A percentile compares a stretch with the other conserved stretches of the same genome.
Conservation (phyloP, 2,329 filamentous ascomycete species). For the Alternaria gaisen region DNA sequence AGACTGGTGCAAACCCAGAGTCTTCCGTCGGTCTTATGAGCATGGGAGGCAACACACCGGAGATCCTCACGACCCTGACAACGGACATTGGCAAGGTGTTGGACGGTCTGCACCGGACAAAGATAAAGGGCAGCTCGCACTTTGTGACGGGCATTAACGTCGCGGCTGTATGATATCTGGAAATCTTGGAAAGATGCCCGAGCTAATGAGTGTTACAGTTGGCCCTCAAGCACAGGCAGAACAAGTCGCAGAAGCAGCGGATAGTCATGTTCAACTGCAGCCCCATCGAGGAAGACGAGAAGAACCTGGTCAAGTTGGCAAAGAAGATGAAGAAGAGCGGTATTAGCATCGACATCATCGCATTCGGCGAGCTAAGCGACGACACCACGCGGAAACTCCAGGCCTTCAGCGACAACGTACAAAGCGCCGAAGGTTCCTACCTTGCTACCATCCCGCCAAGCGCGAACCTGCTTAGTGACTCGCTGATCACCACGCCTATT, state of each 20-base stretch:
- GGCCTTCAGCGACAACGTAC: slow-evolving; percentile 92
- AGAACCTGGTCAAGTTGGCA: slow-evolving; percentile 85
- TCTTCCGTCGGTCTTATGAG: slow-evolving; percentile 98
- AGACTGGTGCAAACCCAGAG: slow-evolving; percentile 94
- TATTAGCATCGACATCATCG: slow-evolving; percentile 91
- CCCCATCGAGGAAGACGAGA: slow-evolving; percentile 87
- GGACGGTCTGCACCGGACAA: slow-evolving; percentile 79
- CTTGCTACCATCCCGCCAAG: slow-evolving; percentile 90
- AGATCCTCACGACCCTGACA: slow-evolving; percentile 95
- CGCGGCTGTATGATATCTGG: slow-evolving; percentile 77
- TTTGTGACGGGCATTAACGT: slow-evolving; percentile 95
- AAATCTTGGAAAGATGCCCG: slow-evolving; percentile 75
- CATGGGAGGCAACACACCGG: slow-evolving; percentile 97
- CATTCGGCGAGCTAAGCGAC: slow-evolving; percentile 92
- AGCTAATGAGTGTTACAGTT: slow-evolving; percentile 65
- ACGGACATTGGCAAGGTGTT: slow-evolving; percentile 96
- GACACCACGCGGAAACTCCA: slow-evolving; percentile 89
- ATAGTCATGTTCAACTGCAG: slow-evolving; percentile 98
- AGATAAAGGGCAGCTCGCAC: slow-evolving; percentile 89
- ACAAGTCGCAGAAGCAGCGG: slow-evolving; percentile 94
- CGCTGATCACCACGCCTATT: slow-evolving; percentile 88
- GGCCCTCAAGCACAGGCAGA: slow-evolving; percentile 96
- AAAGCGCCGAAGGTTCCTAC: slow-evolving; percentile 87
- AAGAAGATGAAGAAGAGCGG: slow-evolving; percentile 99
- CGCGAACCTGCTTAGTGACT: slow-evolving; percentile 90